Percentiles rank a stretch among this genome's conserved stretches.
These are phyloP conservation scores for Podila verticillata DNA, from an alignment of 192 early-diverging fungal species.

Conservation along the genomic window DNA sequence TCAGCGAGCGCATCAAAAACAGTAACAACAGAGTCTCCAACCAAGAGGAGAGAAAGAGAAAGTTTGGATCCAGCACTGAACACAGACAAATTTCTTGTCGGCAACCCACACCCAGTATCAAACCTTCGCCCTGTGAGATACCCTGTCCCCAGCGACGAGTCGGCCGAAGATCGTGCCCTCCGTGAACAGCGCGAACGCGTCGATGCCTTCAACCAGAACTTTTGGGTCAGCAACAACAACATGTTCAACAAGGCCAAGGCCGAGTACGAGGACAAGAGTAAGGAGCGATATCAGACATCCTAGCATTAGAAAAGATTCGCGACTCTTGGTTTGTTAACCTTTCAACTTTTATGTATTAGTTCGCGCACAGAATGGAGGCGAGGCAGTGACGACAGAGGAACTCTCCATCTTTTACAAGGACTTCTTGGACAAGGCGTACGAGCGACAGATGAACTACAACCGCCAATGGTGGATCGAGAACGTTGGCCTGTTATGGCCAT, in stretches of 20 bases:
- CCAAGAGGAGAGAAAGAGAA: slow-evolving; percentile 22
- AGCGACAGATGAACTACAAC: slow-evolving; percentile 69
- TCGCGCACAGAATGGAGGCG: slow-evolving; percentile 46
- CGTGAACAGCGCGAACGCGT: slow-evolving; percentile 55
- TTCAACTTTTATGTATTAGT: slow-evolving; percentile 41
- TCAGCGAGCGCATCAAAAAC: slow-evolving; percentile 5
- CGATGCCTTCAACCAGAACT: slow-evolving; percentile 63
- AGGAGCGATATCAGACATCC: background rate
- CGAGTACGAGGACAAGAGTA: slow-evolving; percentile 62
- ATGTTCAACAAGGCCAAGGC: slow-evolving; percentile 61
- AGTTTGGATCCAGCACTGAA: slow-evolving; percentile 29
- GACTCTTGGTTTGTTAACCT: background rate
- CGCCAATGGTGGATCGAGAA: slow-evolving; percentile 66
- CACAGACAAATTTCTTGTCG: slow-evolving; percentile 48
- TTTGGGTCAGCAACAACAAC: slow-evolving; percentile 65
- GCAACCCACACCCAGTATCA: slow-evolving; percentile 63
- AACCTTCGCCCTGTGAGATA: slow-evolving; percentile 65
- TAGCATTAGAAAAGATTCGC: background rate
- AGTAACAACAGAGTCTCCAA: background rate
- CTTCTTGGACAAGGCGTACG: slow-evolving; percentile 64
- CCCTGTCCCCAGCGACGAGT: slow-evolving; percentile 54
- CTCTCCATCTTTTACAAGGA: slow-evolving; percentile 69
- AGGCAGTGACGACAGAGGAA: slow-evolving; percentile 58
- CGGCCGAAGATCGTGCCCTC: slow-evolving; percentile 58
- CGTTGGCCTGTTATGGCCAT: slow-evolving; percentile 57